These are phyloP conservation scores for Gleditsia sinensis DNA, from an alignment of 306 rosid genomes.

Conservation along the genomic window DNA sequence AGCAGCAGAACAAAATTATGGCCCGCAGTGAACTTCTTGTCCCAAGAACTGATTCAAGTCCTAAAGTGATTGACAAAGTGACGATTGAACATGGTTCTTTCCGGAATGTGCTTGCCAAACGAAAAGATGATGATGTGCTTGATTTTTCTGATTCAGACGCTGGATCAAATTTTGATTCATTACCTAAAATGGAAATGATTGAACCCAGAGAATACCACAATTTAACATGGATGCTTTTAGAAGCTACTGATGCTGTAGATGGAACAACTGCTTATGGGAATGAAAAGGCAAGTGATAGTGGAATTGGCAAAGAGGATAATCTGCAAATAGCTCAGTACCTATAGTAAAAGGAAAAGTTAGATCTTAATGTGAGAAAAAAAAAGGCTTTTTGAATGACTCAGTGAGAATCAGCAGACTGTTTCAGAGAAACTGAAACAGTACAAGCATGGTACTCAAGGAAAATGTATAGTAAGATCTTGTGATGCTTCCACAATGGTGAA, in stretches of 20 bases:
- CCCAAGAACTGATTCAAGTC: slow-evolving; percentile 2
- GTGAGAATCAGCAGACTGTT: neutral
- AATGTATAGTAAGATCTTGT: neutral
- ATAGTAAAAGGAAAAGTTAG: neutral
- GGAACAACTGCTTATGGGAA: slow-evolving; percentile 11
- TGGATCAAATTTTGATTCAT: slow-evolving; percentile 17
- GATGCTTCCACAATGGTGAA: neutral
- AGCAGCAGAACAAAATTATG: slow-evolving; percentile 30
- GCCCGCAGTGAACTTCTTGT: neutral
- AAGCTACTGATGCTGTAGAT: slow-evolving; percentile 25
- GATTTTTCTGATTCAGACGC: slow-evolving; percentile 24
- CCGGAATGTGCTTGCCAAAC: too few species aligned
- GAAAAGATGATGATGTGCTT: too few species aligned
- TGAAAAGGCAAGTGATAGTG: slow-evolving; percentile 13
- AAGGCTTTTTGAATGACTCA: neutral
- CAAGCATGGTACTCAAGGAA: slow-evolving; percentile 13
- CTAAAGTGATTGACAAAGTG: slow-evolving; percentile 19
- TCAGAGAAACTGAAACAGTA: slow-evolving; percentile 7
- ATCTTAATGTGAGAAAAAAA: neutral
- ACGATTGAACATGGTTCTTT: slow-evolving; percentile 24
- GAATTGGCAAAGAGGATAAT: slow-evolving; percentile 9
- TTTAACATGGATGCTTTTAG: slow-evolving; percentile 14
- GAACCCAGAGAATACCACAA: slow-evolving; percentile 7
- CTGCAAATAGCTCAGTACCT: neutral
- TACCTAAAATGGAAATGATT: slow-evolving; percentile 4